Evolutionary conservation across 2,329 filamentous ascomycete species (phyloP).

Genomic region (Diaporthe sp.): DNA sequence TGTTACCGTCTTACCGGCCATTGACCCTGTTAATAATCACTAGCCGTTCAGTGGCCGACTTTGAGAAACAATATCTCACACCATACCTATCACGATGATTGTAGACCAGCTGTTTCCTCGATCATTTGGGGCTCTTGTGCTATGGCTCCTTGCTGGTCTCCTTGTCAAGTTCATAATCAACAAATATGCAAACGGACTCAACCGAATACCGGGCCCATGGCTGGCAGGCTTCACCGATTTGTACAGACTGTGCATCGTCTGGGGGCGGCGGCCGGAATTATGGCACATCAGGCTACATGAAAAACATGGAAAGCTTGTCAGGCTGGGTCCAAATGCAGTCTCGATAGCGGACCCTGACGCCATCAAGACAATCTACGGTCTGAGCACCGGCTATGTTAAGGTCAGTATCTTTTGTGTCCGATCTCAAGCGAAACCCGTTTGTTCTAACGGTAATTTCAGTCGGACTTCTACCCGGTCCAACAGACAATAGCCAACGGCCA

Average conservation of each 20-base stretch:
- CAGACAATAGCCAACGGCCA: constrained; percentile 43
- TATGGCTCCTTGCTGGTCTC: neutral
- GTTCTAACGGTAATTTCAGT: constrained; percentile 26
- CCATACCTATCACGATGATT: constrained; percentile 12
- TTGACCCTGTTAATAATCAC: neutral
- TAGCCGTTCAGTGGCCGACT: neutral
- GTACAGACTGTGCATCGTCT: constrained; percentile 2
- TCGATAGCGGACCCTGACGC: constrained; percentile 37
- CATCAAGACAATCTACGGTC: constrained; percentile 40
- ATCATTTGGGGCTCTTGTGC: neutral
- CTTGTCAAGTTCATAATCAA: constrained; percentile 24
- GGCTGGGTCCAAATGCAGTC: constrained; percentile 41
- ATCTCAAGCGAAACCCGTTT: too few relatives aligned
- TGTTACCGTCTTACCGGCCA: neutral
- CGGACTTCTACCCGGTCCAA: constrained; percentile 45
- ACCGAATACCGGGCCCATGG: constrained; percentile 17
- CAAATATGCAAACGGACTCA: constrained; percentile 27
- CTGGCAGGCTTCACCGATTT: constrained; percentile 9
- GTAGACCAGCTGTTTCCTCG: constrained; percentile 29
- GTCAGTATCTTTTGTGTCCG: neutral
- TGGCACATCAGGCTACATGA: constrained; percentile 39
- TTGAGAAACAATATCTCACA: too few relatives aligned
- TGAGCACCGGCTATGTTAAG: constrained; percentile 35
- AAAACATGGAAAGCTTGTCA: constrained; percentile 38
- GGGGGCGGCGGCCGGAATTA: constrained; percentile 24